phyloP scores from a whole-genome alignment of 192 early-diverging fungal species.

The Rhizophagus clarus region DNA sequence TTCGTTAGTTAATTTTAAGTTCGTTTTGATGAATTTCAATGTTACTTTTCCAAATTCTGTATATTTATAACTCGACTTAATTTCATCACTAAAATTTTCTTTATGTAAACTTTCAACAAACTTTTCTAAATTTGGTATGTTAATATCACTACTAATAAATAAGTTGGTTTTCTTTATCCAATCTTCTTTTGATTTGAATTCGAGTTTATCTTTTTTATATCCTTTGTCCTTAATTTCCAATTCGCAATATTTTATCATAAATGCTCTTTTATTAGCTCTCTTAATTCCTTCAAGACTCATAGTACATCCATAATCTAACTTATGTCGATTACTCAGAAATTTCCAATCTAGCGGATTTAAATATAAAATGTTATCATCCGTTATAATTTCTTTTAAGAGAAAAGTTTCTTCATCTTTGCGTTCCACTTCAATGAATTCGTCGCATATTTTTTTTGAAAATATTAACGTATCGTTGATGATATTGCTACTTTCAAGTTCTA shows the following conservation, averaged over 20 bases:
- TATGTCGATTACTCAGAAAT: neutral
- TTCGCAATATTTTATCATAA: neutral
- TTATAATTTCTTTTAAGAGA: neutral
- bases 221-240: neutral
- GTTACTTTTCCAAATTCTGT: neutral
- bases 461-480: too few species aligned
- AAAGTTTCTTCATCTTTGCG: neutral
- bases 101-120: neutral
- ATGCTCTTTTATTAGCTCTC: neutral
- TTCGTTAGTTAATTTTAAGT: neutral
- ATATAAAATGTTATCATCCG: neutral
- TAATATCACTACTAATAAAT: neutral
- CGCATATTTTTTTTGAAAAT: too few species aligned
- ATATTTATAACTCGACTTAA: neutral
- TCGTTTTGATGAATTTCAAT: neutral
- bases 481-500: too few species aligned
- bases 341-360: neutral
- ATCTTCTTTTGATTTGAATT: neutral
- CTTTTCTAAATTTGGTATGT: neutral
- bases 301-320: neutral
- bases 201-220: neutral
- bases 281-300: neutral
- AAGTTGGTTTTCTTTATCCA: neutral
- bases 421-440: too few species aligned
- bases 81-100: neutral